Evolutionary conservation across 176 grass and related monocot species (phyloP), one percentile per base, ranked within the genome.

Genomic region (Triticum urartu): DNA sequence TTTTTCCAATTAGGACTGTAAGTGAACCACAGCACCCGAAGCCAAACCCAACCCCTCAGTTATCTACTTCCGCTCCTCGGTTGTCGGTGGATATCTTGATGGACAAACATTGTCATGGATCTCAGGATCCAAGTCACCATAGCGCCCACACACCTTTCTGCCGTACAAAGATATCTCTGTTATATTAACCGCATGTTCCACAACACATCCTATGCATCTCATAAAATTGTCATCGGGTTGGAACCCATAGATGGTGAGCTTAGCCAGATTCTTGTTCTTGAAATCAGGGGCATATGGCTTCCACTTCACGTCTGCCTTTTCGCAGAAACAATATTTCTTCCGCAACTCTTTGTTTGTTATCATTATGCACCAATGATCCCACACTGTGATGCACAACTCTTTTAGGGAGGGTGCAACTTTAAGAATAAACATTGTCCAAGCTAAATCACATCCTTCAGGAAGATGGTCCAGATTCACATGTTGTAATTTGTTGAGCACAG

Each of bases 371-470:
- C 4, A 42, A 72, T 72, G 69, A 13, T 72, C 69, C 36, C 69
- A 42, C 40, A 72, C 21, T 42, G 36, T 13, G 69, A 72, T 24
- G 36, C 69, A 72, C 2, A 72, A 10, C 21, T 72, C 69, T 13
- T 42, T 42, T 72, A 72, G 36, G 20, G 17, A 42, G 9, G 36
- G 36, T 24, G 69, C 69, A 42, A 9, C 69, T 72, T 72, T 36
- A 42, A 72, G 69, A 42, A 72, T 12, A 42, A 72, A 72, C 36
- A 72, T 72, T 72, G 69, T 72, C 69, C 69, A 40, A 72, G 36
- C 10, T 12, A 72, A 22, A 42, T 72, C 36, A 72, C 69, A 72
- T 0, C 69, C 69, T 72, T 40, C 36, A 13, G 69, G 69, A 42
- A 72, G 9, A 5, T 72, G 21, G 7, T 70, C 67, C 18, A 70